A percentile compares a stretch with the other conserved stretches of the same genome.
phyloP scores from a whole-genome alignment of 306 rosid genomes.

The Pueraria montana region DNA sequence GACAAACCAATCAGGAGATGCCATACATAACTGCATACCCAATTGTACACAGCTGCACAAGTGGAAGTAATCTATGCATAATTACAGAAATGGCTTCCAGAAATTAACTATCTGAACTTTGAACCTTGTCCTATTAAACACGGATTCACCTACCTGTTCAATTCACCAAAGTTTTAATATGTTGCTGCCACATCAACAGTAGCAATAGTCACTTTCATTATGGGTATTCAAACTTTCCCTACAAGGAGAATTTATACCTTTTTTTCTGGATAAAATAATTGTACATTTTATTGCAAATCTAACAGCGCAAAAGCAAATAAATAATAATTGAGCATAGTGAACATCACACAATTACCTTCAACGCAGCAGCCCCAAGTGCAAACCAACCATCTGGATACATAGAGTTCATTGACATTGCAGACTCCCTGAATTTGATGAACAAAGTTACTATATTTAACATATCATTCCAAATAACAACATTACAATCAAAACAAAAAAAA shows the following conservation, averaged over 20 bases:
- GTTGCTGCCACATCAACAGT: constrained; percentile 8
- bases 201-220: constrained; percentile 25
- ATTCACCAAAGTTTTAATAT: constrained; percentile 8
- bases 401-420: constrained; percentile 97
- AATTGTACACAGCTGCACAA: constrained; percentile 16
- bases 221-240: constrained; percentile 20
- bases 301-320: constrained; percentile 29
- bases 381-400: constrained; percentile 97
- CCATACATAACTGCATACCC: constrained; percentile 14
- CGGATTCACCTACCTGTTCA: constrained; percentile 1
- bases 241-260: constrained; percentile 21
- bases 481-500: constrained; percentile 20
- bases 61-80: constrained; percentile 25
- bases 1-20: constrained; percentile 38
- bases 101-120: constrained; percentile 35
- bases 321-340: constrained; percentile 31
- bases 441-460: constrained; percentile 21
- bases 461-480: constrained; percentile 30
- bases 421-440: constrained; percentile 73
- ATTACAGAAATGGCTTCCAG: constrained; percentile 21
- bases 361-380: constrained; percentile 97
- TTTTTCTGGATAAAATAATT: neutral
- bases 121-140: constrained; percentile 16
- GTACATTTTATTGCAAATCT: constrained; percentile 23
- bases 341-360: constrained; percentile 71